A percentile compares a stretch with the other conserved stretches of the same genome.
phyloP scores from a whole-genome alignment of 2,329 filamentous ascomycete genomes.

The Drechslerella dactyloides region DNA sequence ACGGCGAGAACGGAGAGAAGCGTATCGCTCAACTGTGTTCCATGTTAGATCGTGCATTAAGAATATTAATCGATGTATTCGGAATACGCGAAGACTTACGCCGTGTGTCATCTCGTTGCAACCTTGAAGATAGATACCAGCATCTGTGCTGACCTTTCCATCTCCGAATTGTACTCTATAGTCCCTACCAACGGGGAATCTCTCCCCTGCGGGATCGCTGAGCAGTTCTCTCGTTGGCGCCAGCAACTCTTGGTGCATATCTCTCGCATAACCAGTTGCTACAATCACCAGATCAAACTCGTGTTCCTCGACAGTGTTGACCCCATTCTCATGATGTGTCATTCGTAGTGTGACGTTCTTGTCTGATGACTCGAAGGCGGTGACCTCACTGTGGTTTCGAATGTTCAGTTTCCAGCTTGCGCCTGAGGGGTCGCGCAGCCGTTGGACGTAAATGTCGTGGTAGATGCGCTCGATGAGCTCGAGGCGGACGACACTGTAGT shows the following conservation, averaged over 20 bases:
- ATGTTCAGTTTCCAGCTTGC: conserved; percentile 82
- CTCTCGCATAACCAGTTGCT: conserved; percentile 83
- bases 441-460: conserved; percentile 84
- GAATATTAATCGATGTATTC: background rate
- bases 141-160: conserved; percentile 71
- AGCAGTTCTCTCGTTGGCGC: conserved; percentile 70
- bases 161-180: conserved; percentile 77
- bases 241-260: conserved; percentile 79
- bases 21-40: conserved; percentile 73
- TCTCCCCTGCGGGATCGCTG: conserved; percentile 60
- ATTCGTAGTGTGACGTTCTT: conserved; percentile 62
- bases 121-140: conserved; percentile 89
- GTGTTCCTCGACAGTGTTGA: conserved; percentile 58
- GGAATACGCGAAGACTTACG: conserved; percentile 64
- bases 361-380: conserved; percentile 65
- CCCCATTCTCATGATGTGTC: conserved; percentile 63
- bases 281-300: conserved; percentile 81
- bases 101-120: conserved; percentile 93
- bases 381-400: conserved; percentile 71
- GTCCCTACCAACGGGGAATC: conserved; percentile 74
- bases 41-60: background rate
- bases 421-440: conserved; percentile 73
- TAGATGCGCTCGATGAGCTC: conserved; percentile 88
- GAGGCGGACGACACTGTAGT: conserved; percentile 93
- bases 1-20: conserved; percentile 78